phyloP scores from a whole-genome alignment of 371 early-diverging fungal species.

The Mortierella polycephala region DNA sequence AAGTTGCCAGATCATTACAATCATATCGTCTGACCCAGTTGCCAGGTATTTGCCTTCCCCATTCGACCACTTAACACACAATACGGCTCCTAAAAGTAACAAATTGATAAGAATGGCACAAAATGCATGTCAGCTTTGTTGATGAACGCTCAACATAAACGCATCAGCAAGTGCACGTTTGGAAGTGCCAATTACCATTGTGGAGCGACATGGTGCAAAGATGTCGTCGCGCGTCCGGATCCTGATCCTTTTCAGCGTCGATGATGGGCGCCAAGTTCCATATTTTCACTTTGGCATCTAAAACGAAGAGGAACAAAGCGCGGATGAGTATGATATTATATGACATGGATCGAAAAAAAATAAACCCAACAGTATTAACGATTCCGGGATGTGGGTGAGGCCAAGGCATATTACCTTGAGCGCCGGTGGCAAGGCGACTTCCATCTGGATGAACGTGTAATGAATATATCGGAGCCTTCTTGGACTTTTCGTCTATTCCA shows the following conservation, averaged over 20 bases:
- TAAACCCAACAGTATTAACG: slow-evolving; percentile 3
- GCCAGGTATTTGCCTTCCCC: slow-evolving; percentile 83
- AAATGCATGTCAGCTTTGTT: background rate
- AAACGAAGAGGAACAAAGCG: background rate
- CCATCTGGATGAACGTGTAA: slow-evolving; percentile 89
- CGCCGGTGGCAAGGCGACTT: slow-evolving; percentile 86
- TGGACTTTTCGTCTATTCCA: slow-evolving; percentile 71
- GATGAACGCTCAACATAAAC: background rate
- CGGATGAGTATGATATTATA: background rate
- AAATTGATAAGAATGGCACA: background rate
- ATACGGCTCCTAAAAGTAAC: slow-evolving; percentile 79
- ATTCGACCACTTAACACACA: slow-evolving; percentile 91
- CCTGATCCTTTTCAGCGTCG: slow-evolving; percentile 62
- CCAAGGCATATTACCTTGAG: slow-evolving; percentile 67
- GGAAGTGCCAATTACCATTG: slow-evolving; percentile 66
- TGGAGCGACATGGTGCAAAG: slow-evolving; percentile 87
- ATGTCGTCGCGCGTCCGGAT: slow-evolving; percentile 69
- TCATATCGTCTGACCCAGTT: slow-evolving; percentile 89
- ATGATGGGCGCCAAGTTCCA: slow-evolving; percentile 83
- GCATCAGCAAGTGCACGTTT: background rate
- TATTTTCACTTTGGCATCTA: slow-evolving; percentile 84
- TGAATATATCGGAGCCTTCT: slow-evolving; percentile 85
- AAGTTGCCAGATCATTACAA: slow-evolving; percentile 92
- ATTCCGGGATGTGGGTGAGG: too few relatives aligned
- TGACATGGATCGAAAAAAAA: background rate